Percentiles rank a stretch among this genome's conserved stretches.
phyloP scores from a whole-genome alignment of 192 early-diverging fungal genomes.

The Phycomyces blakesleeanus region DNA sequence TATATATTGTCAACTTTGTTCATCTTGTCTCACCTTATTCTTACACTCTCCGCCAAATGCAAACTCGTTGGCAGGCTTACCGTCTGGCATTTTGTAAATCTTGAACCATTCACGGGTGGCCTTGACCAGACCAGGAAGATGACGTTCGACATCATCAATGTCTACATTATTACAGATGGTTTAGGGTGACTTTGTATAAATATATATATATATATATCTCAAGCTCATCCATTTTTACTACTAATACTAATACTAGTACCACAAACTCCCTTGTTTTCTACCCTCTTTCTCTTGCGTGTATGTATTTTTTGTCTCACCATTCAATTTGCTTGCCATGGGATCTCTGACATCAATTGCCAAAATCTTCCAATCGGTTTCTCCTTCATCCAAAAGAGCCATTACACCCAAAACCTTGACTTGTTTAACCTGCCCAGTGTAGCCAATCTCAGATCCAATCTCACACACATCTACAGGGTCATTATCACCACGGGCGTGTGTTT shows the following conservation, averaged over 20 bases:
- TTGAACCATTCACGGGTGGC: conserved; percentile 99
- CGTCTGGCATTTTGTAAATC: conserved; percentile 99
- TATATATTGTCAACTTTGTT: too few relatives aligned
- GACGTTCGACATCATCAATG: conserved; percentile 96
- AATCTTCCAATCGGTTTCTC: conserved; percentile 99
- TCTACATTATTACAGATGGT: conserved; percentile 58
- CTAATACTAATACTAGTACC: too few relatives aligned
- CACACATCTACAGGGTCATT: conserved; percentile 98
- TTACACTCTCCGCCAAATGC: conserved; percentile 89
- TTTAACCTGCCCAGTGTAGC: conserved; percentile 91
- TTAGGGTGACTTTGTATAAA: too few relatives aligned
- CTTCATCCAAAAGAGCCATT: conserved; percentile 97
- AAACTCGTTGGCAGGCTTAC: conserved; percentile 99
- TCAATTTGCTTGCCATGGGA: conserved; percentile 91
- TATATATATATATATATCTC: not conserved
- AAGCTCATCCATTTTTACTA: too few relatives aligned
- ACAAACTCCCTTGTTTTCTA: too few relatives aligned
- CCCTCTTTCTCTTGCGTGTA: too few relatives aligned
- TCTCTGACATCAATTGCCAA: conserved; percentile 96
- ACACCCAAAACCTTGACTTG: conserved; percentile 98
- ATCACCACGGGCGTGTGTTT: conserved; percentile 94
- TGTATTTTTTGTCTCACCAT: conserved; percentile 44
- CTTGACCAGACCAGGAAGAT: conserved; percentile 91
- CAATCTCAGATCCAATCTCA: conserved; percentile 95
- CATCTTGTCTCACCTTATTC: conserved; percentile 46